Conservation (phyloP, 2,329 filamentous ascomycete species). For the Neonectria magnoliae region DNA sequence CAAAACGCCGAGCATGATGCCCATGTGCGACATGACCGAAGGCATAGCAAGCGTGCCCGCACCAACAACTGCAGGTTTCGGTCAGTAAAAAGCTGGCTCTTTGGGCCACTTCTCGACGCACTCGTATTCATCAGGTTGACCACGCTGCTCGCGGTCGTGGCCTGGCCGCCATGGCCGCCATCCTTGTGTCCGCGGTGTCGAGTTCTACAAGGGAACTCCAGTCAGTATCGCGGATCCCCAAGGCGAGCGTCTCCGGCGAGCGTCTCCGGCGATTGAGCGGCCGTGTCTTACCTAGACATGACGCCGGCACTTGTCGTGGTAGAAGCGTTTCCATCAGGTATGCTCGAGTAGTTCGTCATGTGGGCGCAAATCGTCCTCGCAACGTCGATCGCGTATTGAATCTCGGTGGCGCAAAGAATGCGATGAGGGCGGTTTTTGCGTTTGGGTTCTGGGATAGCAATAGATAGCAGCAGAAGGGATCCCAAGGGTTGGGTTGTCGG, state of each 20-base stretch:
- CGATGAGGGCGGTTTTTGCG: neutral
- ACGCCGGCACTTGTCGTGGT: conserved; percentile 53
- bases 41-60: conserved; percentile 96
- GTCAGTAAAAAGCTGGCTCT: conserved; percentile 34
- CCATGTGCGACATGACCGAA: conserved; percentile 95
- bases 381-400: neutral
- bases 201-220: conserved; percentile 49
- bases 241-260: conserved; percentile 20
- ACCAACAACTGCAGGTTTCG: conserved; percentile 75
- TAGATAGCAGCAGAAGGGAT: conserved; percentile 5
- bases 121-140: conserved; percentile 98
- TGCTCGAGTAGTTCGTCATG: conserved; percentile 66
- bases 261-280: conserved; percentile 21
- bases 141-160: conserved; percentile 89
- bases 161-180: conserved; percentile 74
- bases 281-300: conserved; percentile 59
- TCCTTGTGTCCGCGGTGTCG: conserved; percentile 76
- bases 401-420: neutral
- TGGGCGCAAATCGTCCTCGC: neutral
- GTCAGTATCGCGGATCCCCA: conserved; percentile 26
- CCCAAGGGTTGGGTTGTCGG: neutral
- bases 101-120: conserved; percentile 54
- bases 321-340: conserved; percentile 59
- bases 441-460: conserved; percentile 18
- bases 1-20: conserved; percentile 83